These are phyloP conservation scores for Castanea crenata DNA, from an alignment of 306 rosid species.

Conservation along the genomic window DNA sequence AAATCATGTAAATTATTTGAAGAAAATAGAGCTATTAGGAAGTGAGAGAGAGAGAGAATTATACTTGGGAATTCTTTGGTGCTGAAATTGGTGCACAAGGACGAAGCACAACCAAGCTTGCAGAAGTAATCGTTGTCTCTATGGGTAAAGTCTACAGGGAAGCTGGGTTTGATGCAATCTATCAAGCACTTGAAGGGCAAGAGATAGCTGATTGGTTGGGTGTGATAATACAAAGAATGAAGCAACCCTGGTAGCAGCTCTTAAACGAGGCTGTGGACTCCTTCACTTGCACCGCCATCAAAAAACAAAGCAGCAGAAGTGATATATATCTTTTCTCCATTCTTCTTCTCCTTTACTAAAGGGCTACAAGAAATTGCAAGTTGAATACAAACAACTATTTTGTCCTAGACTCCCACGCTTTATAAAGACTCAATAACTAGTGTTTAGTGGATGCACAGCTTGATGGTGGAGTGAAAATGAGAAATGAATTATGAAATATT, in stretches of 20 bases:
- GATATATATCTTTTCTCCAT: neutral
- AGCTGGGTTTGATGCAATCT: conserved; percentile 29
- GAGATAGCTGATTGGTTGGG: conserved; percentile 23
- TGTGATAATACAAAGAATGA: conserved; percentile 33
- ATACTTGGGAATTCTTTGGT: conserved; percentile 34
- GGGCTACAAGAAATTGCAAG: too few relatives aligned
- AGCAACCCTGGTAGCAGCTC: conserved; percentile 41
- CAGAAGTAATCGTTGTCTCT: conserved; percentile 25
- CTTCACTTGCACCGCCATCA: conserved; percentile 5
- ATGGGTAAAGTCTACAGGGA: neutral
- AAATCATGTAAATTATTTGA: neutral
- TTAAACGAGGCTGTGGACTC: conserved; percentile 25
- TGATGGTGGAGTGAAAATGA: too few relatives aligned
- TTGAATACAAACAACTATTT: too few relatives aligned
- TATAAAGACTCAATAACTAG: too few relatives aligned
- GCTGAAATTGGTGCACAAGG: conserved; percentile 40
- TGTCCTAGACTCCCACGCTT: too few relatives aligned
- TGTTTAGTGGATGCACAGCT: too few relatives aligned
- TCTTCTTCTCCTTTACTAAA: neutral
- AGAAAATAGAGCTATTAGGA: neutral
- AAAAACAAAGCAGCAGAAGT: neutral
- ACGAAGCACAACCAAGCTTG: conserved; percentile 42
- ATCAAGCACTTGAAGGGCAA: conserved; percentile 37
- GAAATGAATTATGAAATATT: too few relatives aligned
- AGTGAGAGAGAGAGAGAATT: too few relatives aligned